Evolutionary conservation across 78 protist genomes (phyloP), one percentile per base, ranked within the genome.

Genomic region (Dictyostelium capitatum): DNA sequence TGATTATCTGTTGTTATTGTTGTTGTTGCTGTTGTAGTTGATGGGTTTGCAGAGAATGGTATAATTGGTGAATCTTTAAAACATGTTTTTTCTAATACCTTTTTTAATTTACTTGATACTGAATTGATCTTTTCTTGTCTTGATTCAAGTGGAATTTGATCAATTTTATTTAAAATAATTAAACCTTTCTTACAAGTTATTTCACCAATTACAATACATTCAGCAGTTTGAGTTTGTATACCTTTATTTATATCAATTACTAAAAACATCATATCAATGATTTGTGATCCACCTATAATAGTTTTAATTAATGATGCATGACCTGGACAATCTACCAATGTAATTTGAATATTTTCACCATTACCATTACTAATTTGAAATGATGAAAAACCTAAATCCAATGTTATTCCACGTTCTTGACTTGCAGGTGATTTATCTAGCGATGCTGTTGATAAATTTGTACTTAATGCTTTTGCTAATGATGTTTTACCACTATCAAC

Each of bases 241-340:
- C 99, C 99, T 79, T 99, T 99, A 8, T 12, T 65, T 20, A 89
- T 98, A 87, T 99, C 99, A 12, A 99, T 79, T 37, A 99, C 99
- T 15, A 99, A 97, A 65, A 99, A 48, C 99, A 98, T 96, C 83
- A 96, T 37, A 89, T 98, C 99, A 62, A 98, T 99, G 82, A 98
- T 99, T 72, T 97, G 99, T 14, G 99, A 98, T n/a, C 99, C 99
- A 19, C 99, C 99, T 28, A 99, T 98, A 51, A 99, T 96, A 3
- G 99, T 99, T n/a, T 82, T 79, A 67, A 99, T 99, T 20, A 99
- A 97, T 8, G 99, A 97, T 12, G 99, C 99, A 82, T 99, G 99
- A 10, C 99, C 99, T 3, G 99, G 99, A 79, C 99, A 99, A 90
- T 99, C 99, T 17, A 99, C 99, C 4, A 99, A 90, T 28, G 99